Evolutionary conservation across 2,329 filamentous ascomycete species (phyloP).

Genomic region (Chrysoporthe austroafricana): DNA sequence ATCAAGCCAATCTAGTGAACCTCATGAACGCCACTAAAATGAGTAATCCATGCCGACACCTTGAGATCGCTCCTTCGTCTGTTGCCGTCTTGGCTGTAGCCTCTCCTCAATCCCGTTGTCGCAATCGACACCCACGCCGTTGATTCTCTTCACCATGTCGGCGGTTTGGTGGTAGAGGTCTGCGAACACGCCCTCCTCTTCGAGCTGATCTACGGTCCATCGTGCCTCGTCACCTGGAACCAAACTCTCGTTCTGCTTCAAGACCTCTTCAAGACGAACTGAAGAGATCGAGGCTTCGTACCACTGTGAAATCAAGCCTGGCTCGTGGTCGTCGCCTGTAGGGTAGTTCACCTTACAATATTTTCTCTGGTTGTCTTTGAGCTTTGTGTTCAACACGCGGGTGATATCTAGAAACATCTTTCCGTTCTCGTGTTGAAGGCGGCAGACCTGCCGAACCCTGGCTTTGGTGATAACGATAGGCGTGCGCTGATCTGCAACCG

Average conservation of each 20-base stretch:
- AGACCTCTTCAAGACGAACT: constrained; percentile 31
- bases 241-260: constrained; percentile 34
- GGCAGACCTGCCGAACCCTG: constrained; percentile 23
- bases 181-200: constrained; percentile 30
- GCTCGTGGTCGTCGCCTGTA: constrained; percentile 3
- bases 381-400: constrained; percentile 22
- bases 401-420: constrained; percentile 33
- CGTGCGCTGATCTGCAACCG: not conserved
- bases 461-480: constrained; percentile 12
- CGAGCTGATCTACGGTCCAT: constrained; percentile 32
- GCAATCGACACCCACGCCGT: constrained; percentile 35
- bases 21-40: not conserved
- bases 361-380: not conserved
- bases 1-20: not conserved
- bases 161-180: constrained; percentile 35
- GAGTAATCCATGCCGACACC: not conserved
- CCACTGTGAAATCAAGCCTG: constrained; percentile 32
- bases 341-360: constrained; percentile 5
- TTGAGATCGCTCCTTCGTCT: not conserved
- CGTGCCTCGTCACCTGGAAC: constrained; percentile 32
- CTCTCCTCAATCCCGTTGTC: constrained; percentile 18
- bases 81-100: not conserved
- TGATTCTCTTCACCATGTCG: constrained; percentile 36
- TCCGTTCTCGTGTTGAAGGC: constrained; percentile 19
- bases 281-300: constrained; percentile 38